phyloP scores from a whole-genome alignment of 2,329 filamentous ascomycete species.

The Mycogone perniciosa region DNA sequence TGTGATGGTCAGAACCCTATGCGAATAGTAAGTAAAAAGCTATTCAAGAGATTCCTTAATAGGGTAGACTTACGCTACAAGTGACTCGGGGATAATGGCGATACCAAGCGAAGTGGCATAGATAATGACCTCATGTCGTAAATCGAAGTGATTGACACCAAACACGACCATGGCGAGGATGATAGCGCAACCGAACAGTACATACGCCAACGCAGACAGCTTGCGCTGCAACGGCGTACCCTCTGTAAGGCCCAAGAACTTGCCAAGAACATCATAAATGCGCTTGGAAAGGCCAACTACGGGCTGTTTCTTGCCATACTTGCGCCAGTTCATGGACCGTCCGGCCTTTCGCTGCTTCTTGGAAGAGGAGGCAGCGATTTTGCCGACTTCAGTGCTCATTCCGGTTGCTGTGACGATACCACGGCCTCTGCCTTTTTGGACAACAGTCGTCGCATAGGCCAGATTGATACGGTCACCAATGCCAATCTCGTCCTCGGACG shows the following conservation, averaged over 20 bases:
- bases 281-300: conserved; percentile 42
- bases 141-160: conserved; percentile 47
- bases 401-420: conserved; percentile 69
- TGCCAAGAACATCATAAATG: conserved; percentile 43
- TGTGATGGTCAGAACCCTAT: conserved; percentile 59
- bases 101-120: conserved; percentile 54
- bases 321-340: conserved; percentile 46
- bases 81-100: conserved; percentile 57
- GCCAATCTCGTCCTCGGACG: conserved; percentile 46
- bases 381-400: conserved; percentile 65
- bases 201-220: conserved; percentile 68
- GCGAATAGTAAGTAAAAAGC: conserved; percentile 13
- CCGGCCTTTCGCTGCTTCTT: conserved; percentile 51
- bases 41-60: not conserved
- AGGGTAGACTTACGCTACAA: conserved; percentile 48
- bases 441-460: conserved; percentile 66
- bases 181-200: conserved; percentile 66
- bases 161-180: conserved; percentile 53
- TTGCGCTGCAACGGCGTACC: conserved; percentile 76
- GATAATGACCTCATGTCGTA: conserved; percentile 48
- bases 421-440: conserved; percentile 65
- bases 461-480: conserved; percentile 70
- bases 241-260: conserved; percentile 54
- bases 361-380: conserved; percentile 53
- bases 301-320: conserved; percentile 46